A percentile compares a stretch with the other conserved stretches of the same genome.
These are phyloP conservation scores for Aureobasidium sp. DNA, from an alignment of 2,329 filamentous ascomycete genomes.

Conservation along the genomic window DNA sequence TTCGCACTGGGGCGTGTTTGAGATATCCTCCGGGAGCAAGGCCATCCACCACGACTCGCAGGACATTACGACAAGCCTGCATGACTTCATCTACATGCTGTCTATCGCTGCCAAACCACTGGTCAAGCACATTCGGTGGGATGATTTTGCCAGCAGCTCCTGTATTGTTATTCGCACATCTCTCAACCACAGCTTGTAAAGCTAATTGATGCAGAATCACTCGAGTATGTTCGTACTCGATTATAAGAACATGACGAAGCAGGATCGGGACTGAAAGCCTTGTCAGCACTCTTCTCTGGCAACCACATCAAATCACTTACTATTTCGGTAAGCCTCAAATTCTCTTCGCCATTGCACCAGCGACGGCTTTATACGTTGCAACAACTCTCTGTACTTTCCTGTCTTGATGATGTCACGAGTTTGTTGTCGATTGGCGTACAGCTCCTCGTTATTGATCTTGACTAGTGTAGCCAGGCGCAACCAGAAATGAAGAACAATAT, in stretches of 20 bases:
- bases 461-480: conserved; percentile 87
- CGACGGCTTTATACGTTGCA: conserved; percentile 73
- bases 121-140: conserved; percentile 35
- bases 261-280: conserved; percentile 48
- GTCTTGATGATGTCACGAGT: conserved; percentile 84
- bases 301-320: conserved; percentile 23
- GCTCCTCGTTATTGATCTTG: conserved; percentile 77
- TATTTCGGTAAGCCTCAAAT: conserved; percentile 61
- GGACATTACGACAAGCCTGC: conserved; percentile 66
- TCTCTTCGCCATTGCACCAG: conserved; percentile 71
- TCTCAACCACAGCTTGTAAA: conserved; percentile 87
- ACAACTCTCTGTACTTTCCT: conserved; percentile 70
- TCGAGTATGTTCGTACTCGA: conserved; percentile 92
- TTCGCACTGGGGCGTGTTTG: conserved; percentile 73
- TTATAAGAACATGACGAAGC: conserved; percentile 69
- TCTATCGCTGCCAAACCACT: conserved; percentile 50
- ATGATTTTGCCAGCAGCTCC: conserved; percentile 35
- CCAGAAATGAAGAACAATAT: conserved; percentile 72
- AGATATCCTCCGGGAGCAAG: conserved; percentile 66
- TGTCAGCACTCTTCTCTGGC: conserved; percentile 19
- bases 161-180: conserved; percentile 57
- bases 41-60: conserved; percentile 68
- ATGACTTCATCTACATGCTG: conserved; percentile 63
- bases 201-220: conserved; percentile 93
- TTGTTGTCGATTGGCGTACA: conserved; percentile 80